These are phyloP conservation scores for Blastosporella zonata DNA, from an alignment of 1,284 basidiomycete genomes.

Conservation along the genomic window DNA sequence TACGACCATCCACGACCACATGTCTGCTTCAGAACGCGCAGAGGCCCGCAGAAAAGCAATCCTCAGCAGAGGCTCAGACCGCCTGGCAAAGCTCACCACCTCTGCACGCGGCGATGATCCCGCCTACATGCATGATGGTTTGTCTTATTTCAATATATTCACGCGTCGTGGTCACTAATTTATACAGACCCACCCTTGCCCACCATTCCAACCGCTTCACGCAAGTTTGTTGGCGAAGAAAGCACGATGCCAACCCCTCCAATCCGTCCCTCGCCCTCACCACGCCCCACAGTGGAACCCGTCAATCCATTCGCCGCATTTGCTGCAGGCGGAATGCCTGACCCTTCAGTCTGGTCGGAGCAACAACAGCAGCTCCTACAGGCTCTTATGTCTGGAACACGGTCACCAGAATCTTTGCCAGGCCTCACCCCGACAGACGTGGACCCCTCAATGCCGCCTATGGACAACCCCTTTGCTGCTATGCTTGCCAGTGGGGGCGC, in stretches of 20 bases:
- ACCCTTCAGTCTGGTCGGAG: conserved; percentile 58
- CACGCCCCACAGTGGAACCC: conserved; percentile 25
- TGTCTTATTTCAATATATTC: conserved; percentile 19
- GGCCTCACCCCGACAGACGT: conserved; percentile 18
- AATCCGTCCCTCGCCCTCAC: conserved; percentile 31
- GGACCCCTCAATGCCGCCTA: conserved; percentile 25
- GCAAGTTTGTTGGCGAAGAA: conserved; percentile 65
- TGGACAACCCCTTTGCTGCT: conserved; percentile 39
- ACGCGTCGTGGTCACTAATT: conserved; percentile 7
- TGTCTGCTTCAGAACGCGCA: conserved; percentile 57
- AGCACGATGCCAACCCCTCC: conserved; percentile 23
- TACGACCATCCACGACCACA: conserved; percentile 12
- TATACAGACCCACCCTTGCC: conserved; percentile 43
- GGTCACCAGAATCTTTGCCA: conserved; percentile 15
- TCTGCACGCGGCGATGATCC: conserved; percentile 72
- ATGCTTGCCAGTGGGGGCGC: conserved; percentile 25
- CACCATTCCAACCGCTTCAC: conserved; percentile 31
- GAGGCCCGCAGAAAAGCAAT: conserved; percentile 76
- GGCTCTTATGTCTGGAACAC: conserved; percentile 45
- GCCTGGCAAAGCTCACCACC: conserved; percentile 71
- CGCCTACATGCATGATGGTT: conserved; percentile 56
- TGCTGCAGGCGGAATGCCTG: conserved; percentile 28
- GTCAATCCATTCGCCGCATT: conserved; percentile 21
- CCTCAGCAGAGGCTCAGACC: conserved; percentile 62
- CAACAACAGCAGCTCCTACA: conserved; percentile 68